These are phyloP conservation scores for Globomyces sp. DNA, from an alignment of 371 early-diverging fungal species.

Conservation along the genomic window DNA sequence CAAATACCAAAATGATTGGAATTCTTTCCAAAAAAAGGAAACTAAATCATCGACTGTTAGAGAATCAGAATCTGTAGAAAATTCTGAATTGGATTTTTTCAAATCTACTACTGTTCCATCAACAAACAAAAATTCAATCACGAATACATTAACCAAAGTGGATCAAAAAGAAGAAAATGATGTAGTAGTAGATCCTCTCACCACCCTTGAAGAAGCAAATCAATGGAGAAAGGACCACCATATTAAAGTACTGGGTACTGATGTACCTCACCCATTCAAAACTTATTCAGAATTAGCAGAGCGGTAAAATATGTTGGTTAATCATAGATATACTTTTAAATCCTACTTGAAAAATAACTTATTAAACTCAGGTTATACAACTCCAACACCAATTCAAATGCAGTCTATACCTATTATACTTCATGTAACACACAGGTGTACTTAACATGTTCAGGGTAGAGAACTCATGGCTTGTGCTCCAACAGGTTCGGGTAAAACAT, in stretches of 20 bases:
- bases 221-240: constrained; percentile 66
- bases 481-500: constrained; percentile 99
- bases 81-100: constrained; percentile 8
- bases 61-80: background rate
- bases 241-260: constrained; percentile 83
- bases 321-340: constrained; percentile 50
- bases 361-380: constrained; percentile 59
- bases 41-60: background rate
- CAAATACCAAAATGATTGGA: background rate
- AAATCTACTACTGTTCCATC: background rate
- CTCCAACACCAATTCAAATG: constrained; percentile 97
- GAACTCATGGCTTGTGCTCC: constrained; percentile 93
- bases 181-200: background rate
- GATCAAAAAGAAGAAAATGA: background rate
- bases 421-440: constrained; percentile 40
- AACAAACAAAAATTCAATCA: constrained; percentile 21
- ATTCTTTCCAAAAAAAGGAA: background rate
- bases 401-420: constrained; percentile 84
- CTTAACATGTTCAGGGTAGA: constrained; percentile 26
- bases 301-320: no score
- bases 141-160: background rate
- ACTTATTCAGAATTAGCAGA: constrained; percentile 73
- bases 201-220: constrained; percentile 27
- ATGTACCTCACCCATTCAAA: constrained; percentile 81
- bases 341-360: constrained; percentile 68